Percentiles rank a stretch among this genome's conserved stretches.
These are phyloP conservation scores for Hirschfeldia incana DNA, from an alignment of 345 rosid genomes.

Conservation along the genomic window DNA sequence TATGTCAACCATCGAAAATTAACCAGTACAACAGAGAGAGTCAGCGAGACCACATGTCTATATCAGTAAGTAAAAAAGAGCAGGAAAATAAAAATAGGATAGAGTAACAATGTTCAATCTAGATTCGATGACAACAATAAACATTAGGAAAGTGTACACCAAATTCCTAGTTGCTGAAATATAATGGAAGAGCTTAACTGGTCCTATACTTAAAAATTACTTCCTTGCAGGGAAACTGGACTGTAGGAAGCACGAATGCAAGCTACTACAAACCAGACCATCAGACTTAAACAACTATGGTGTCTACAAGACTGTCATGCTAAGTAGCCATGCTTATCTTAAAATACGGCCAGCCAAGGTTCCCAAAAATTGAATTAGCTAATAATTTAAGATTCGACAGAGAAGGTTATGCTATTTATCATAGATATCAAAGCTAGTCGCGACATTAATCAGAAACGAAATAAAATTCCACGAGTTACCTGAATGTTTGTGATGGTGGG, in stretches of 20 bases:
- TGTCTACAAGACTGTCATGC: constrained; percentile 15
- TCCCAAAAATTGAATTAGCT: constrained; percentile 13
- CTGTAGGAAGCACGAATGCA: constrained; percentile 3
- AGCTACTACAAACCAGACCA: constrained; percentile 15
- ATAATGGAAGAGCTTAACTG: neutral
- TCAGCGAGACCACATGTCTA: neutral
- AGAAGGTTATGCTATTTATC: constrained; percentile 8
- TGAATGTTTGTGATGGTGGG: constrained; percentile 82
- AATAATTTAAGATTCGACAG: neutral
- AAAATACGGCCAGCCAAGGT: constrained; percentile 17
- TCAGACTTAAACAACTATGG: neutral
- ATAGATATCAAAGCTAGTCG: neutral
- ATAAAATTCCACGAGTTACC: constrained; percentile 42
- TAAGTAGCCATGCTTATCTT: neutral
- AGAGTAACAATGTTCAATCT: neutral
- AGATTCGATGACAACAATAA: neutral
- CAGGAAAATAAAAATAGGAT: neutral
- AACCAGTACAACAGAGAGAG: neutral
- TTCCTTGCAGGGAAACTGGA: constrained; percentile 9
- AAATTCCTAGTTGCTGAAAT: constrained; percentile 12
- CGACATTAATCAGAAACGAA: neutral
- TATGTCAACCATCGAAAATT: neutral
- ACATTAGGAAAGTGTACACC: neutral
- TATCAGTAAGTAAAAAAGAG: constrained; percentile 18
- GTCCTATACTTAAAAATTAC: neutral